Conservation (phyloP, 305 asterid genomes). For the Coffea humblotiana region DNA sequence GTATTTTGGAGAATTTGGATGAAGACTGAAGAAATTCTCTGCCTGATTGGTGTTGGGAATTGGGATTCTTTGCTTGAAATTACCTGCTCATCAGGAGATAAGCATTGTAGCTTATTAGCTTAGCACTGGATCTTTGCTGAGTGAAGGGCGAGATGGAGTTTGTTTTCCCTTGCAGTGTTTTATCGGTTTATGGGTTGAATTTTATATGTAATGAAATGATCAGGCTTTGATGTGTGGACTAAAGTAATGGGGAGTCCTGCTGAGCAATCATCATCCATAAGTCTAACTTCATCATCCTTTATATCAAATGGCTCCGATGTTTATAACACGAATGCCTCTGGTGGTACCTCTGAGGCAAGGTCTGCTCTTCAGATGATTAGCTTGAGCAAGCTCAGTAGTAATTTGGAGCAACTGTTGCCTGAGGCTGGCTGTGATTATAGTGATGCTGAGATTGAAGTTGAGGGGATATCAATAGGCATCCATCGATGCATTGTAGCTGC, state of each 20-base stretch:
- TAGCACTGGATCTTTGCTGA: background rate
- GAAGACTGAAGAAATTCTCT: background rate
- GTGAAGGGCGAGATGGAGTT: background rate
- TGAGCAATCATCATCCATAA: constrained; percentile 65
- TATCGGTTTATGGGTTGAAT: background rate
- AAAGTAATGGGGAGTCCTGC: constrained; percentile 47
- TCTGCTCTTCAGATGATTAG: constrained; percentile 43
- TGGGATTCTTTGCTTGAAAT: background rate
- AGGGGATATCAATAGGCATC: constrained; percentile 43
- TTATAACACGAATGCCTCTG: constrained; percentile 19
- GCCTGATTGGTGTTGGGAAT: background rate
- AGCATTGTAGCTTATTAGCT: background rate
- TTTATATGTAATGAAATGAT: background rate
- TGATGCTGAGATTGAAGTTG: constrained; percentile 59
- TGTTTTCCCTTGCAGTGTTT: background rate
- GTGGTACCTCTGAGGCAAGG: constrained; percentile 33
- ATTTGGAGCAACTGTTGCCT: constrained; percentile 43
- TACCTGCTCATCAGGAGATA: background rate
- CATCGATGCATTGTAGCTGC: constrained; percentile 67
- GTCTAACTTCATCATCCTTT: constrained; percentile 52
- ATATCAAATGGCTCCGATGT: constrained; percentile 48
- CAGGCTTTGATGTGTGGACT: constrained; percentile 17
- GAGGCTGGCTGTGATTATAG: constrained; percentile 32
- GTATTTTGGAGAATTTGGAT: background rate
- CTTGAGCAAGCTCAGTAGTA: constrained; percentile 48